Percentiles rank a stretch among this genome's conserved stretches.
Conservation (phyloP, 179 eudicot genomes). For the Sideroxylon spinosum region DNA sequence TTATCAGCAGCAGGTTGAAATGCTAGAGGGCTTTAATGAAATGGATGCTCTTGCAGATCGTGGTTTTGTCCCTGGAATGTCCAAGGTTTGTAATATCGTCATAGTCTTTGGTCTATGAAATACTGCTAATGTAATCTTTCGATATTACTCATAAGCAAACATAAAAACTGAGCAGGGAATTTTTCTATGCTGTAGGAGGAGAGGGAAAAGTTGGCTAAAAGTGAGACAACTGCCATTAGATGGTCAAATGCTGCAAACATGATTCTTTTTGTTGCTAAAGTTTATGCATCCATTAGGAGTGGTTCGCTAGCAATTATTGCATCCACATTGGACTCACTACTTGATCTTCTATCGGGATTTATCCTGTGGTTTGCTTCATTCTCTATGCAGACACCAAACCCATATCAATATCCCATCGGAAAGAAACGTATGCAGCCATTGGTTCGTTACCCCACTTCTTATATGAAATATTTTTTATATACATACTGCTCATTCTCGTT, state of each 20-base stretch:
- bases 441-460: conserved; percentile 40
- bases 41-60: conserved; percentile 91
- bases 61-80: conserved; percentile 77
- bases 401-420: conserved; percentile 93
- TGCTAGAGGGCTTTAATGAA: conserved; percentile 80
- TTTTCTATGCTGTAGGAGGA: conserved; percentile 56
- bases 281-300: conserved; percentile 76
- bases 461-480: not conserved
- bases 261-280: conserved; percentile 79
- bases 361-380: conserved; percentile 95
- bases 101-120: not conserved
- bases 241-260: conserved; percentile 76
- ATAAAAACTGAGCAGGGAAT: not conserved
- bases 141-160: not conserved
- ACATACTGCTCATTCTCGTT: not conserved
- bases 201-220: conserved; percentile 58
- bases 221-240: conserved; percentile 74
- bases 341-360: conserved; percentile 93
- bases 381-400: conserved; percentile 88
- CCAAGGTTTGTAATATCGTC: conserved; percentile 42
- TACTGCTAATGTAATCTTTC: conserved; percentile 3
- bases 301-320: conserved; percentile 96
- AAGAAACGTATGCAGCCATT: conserved; percentile 95
- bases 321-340: conserved; percentile 92
- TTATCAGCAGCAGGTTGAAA: conserved; percentile 86